Conservation (phyloP, 2,329 filamentous ascomycete species). For the Penicillium sp. region DNA sequence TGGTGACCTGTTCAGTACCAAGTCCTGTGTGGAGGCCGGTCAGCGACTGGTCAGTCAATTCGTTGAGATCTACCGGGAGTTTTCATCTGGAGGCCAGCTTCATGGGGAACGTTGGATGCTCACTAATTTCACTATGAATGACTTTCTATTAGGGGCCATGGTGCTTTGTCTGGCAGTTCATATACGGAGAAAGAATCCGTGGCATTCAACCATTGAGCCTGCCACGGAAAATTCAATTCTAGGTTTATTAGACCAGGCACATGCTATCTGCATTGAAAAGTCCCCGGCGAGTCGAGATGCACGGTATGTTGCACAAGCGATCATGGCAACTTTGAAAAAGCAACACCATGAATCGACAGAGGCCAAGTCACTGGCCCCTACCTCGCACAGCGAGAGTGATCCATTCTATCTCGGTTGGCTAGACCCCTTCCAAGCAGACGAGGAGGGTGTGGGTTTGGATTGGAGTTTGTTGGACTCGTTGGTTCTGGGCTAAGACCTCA, state of each 20-base stretch:
- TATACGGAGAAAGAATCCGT: slow-evolving; percentile 13
- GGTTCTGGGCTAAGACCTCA: background rate
- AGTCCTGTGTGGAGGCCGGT: slow-evolving; percentile 24
- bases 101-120: slow-evolving; percentile 29
- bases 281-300: slow-evolving; percentile 22
- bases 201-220: background rate
- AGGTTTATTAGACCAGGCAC: slow-evolving; percentile 15
- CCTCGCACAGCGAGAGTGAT: background rate
- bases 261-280: slow-evolving; percentile 25
- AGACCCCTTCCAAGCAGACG: slow-evolving; percentile 2
- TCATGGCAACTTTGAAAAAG: slow-evolving; percentile 15
- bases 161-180: slow-evolving; percentile 28
- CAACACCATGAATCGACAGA: background rate
- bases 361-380: background rate
- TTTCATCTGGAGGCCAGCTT: slow-evolving; percentile 27
- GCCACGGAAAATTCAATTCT: slow-evolving; percentile 8
- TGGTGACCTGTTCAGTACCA: slow-evolving; percentile 20
- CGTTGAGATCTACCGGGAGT: slow-evolving; percentile 30
- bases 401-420: slow-evolving; percentile 2
- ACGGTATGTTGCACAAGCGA: slow-evolving; percentile 21
- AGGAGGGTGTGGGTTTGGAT: background rate
- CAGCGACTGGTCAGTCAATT: slow-evolving; percentile 25
- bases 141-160: slow-evolving; percentile 31
- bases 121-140: slow-evolving; percentile 31
- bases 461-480: slow-evolving; percentile 6